These are phyloP conservation scores for Coemansia sp. DNA, from an alignment of 192 early-diverging fungal genomes.

Conservation along the genomic window DNA sequence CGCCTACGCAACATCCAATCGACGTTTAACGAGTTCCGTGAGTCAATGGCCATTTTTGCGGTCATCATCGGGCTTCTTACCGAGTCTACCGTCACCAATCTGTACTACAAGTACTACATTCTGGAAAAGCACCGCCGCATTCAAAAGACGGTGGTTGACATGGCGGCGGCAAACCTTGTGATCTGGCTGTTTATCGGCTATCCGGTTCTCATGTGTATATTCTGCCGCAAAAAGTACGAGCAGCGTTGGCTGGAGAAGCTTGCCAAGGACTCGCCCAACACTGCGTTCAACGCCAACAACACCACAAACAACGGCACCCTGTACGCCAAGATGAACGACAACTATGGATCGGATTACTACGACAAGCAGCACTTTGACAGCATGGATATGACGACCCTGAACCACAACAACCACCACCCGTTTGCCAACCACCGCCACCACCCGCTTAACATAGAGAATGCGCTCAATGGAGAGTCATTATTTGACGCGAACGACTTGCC, in stretches of 20 bases:
- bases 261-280: constrained; percentile 22
- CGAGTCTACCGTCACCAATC: constrained; percentile 22
- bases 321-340: constrained; percentile 12
- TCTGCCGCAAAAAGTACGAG: constrained; percentile 27
- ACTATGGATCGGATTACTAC: background rate
- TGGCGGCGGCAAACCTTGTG: constrained; percentile 18
- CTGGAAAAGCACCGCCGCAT: constrained; percentile 20
- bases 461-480: background rate
- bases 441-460: background rate
- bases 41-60: constrained; percentile 32
- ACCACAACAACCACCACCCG: constrained; percentile 1
- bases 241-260: constrained; percentile 29
- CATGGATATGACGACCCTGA: constrained; percentile 7
- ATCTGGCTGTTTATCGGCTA: constrained; percentile 32
- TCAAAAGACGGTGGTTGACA: constrained; percentile 27
- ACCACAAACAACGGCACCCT: background rate
- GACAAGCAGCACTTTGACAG: background rate
- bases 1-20: constrained; percentile 47
- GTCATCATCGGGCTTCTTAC: constrained; percentile 21
- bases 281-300: constrained; percentile 8
- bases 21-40: constrained; percentile 43
- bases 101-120: constrained; percentile 23
- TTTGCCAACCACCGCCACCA: constrained; percentile 4
- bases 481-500: constrained; percentile 22
- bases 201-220: constrained; percentile 31